These are phyloP conservation scores for Hemileccinum rubropunctum DNA, from an alignment of 768 basidiomycete genomes.

Conservation along the genomic window DNA sequence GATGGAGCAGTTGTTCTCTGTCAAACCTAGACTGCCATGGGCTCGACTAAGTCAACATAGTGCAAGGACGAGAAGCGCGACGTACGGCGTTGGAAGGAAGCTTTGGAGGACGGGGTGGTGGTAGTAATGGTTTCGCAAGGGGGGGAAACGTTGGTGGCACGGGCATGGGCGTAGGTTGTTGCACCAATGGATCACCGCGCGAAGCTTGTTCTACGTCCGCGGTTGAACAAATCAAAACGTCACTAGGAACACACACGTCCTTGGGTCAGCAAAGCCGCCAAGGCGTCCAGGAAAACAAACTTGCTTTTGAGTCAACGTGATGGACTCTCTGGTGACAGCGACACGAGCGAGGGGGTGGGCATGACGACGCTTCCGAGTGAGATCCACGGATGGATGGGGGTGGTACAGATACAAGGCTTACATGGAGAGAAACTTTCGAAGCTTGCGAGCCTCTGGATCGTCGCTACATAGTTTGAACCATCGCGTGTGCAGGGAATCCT, in stretches of 20 bases:
- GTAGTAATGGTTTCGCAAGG: background rate
- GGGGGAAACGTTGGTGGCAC: background rate
- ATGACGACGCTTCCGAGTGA: slow-evolving; percentile 2
- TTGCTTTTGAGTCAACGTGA: slow-evolving; percentile 23
- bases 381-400: background rate
- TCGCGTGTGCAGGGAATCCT: slow-evolving; percentile 25
- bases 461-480: slow-evolving; percentile 25
- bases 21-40: slow-evolving; percentile 16
- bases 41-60: background rate
- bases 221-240: slow-evolving; percentile 7
- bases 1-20: slow-evolving; percentile 3
- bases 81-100: slow-evolving; percentile 13
- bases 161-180: background rate
- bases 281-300: slow-evolving; percentile 5
- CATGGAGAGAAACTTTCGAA: slow-evolving; percentile 30
- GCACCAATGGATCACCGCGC: background rate
- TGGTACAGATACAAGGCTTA: slow-evolving; percentile 8
- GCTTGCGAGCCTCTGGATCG: slow-evolving; percentile 21
- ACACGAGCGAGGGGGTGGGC: too few species aligned
- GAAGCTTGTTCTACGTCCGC: too few species aligned
- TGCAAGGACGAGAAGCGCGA: background rate
- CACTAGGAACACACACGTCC: slow-evolving; percentile 15
- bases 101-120: background rate
- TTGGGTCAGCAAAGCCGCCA: slow-evolving; percentile 8
- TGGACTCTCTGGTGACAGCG: slow-evolving; percentile 14